A percentile compares a stretch with the other conserved stretches of the same genome.
Evolutionary conservation across 2,329 filamentous ascomycete genomes (phyloP).

Genomic region (Helicocarpus griseus): DNA sequence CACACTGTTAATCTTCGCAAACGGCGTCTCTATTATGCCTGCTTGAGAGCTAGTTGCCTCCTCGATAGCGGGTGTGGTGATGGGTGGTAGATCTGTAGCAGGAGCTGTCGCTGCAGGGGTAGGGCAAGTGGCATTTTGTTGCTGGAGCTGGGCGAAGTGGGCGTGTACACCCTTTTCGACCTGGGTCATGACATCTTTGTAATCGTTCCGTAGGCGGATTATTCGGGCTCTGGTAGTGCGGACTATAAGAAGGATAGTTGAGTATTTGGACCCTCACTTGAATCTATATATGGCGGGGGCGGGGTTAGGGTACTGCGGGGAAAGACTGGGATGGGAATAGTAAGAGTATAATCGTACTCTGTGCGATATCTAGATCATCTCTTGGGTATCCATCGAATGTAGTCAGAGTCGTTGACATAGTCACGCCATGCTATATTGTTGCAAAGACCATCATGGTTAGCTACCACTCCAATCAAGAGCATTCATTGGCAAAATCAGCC

Average conservation of each 20-base stretch:
- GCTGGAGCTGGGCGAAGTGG: conserved; percentile 67
- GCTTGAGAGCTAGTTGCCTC: conserved; percentile 16
- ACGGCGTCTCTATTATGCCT: conserved; percentile 50
- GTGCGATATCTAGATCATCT: conserved; percentile 87
- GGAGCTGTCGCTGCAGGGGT: not conserved
- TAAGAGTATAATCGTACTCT: too few relatives aligned
- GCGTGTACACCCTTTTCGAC: conserved; percentile 83
- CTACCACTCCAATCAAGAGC: not conserved
- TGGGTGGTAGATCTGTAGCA: not conserved
- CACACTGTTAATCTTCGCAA: conserved; percentile 85
- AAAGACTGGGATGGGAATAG: not conserved
- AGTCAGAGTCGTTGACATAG: conserved; percentile 80
- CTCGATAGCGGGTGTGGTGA: conserved; percentile 14
- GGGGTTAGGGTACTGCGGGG: not conserved
- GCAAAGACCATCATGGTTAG: conserved; percentile 1
- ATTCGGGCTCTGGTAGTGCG: conserved; percentile 88
- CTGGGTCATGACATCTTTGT: conserved; percentile 74
- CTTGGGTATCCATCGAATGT: conserved; percentile 88
- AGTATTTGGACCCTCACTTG: not conserved
- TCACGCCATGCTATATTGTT: conserved; percentile 69
- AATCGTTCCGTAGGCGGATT: conserved; percentile 82
- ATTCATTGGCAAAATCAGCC: too few relatives aligned
- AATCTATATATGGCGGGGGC: not conserved
- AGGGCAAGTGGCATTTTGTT: conserved; percentile 18
- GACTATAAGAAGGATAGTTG: conserved; percentile 44